phyloP scores from a whole-genome alignment of 2,329 filamentous ascomycete species.

The Stemphylium lycopersici region DNA sequence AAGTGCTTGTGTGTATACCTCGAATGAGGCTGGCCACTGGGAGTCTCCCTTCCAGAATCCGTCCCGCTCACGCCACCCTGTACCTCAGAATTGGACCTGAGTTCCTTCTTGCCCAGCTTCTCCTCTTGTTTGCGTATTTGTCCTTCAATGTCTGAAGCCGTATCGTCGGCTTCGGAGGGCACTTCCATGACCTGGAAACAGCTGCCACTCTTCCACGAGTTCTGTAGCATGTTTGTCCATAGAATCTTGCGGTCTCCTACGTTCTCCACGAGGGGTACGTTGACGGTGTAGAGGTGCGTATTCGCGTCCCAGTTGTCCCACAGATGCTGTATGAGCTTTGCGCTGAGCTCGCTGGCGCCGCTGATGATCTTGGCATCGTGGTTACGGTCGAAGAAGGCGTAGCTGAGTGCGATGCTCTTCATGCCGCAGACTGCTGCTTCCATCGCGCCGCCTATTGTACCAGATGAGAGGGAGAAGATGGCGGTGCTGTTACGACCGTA shows the following conservation, averaged over 20 bases:
- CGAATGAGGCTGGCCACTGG: conserved; percentile 40
- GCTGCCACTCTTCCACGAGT: conserved; percentile 82
- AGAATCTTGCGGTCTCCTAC: conserved; percentile 74
- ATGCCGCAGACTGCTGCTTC: conserved; percentile 56
- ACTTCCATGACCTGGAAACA: conserved; percentile 84
- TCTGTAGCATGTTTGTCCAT: conserved; percentile 89
- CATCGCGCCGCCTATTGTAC: conserved; percentile 58
- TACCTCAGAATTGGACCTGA: conserved; percentile 25
- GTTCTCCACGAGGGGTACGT: conserved; percentile 82
- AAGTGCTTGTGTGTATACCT: conserved; percentile 83
- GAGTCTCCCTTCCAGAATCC: conserved; percentile 41
- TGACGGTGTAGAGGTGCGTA: conserved; percentile 88
- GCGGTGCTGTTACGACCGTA: conserved; percentile 59
- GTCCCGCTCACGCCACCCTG: conserved; percentile 28
- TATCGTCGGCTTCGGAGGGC: conserved; percentile 64
- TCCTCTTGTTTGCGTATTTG: conserved; percentile 70
- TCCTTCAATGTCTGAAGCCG: conserved; percentile 71
- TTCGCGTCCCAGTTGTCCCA: conserved; percentile 72
- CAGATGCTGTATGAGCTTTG: conserved; percentile 79
- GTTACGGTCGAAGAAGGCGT: conserved; percentile 85
- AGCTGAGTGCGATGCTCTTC: conserved; percentile 79
- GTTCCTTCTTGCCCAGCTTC: conserved; percentile 52
- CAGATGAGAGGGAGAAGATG: conserved; percentile 56
- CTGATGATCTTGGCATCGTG: conserved; percentile 83
- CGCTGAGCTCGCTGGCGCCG: conserved; percentile 74